Percentiles rank a stretch among this genome's conserved stretches.
Conservation (phyloP, 768 basidiomycete genomes). For the Coprinellus micaceus region DNA sequence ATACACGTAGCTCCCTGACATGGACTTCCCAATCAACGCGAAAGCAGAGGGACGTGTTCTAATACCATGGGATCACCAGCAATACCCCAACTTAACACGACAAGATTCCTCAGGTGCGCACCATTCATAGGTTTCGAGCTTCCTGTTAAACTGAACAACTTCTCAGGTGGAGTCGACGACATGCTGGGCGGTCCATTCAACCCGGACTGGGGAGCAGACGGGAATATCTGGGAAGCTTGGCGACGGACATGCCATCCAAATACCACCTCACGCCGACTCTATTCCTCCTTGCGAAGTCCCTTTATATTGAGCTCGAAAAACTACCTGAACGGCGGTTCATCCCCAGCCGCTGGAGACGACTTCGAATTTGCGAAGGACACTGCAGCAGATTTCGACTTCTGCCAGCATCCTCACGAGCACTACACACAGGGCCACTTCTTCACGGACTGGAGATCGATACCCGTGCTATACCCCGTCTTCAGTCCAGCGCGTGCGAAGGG, state of each 20-base stretch:
- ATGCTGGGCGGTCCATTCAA: conserved; percentile 64
- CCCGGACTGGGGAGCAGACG: conserved; percentile 81
- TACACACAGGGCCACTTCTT: conserved; percentile 94
- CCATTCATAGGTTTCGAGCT: too few relatives aligned
- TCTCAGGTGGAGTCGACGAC: conserved; percentile 46
- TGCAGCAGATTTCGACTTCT: conserved; percentile 74
- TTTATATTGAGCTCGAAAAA: conserved; percentile 23
- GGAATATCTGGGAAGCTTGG: conserved; percentile 92
- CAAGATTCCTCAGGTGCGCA: conserved; percentile 40
- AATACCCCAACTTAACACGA: conserved; percentile 65
- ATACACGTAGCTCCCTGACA: conserved; percentile 69
- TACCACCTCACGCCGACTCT: conserved; percentile 78
- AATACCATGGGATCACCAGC: conserved; percentile 86
- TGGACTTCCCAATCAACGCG: conserved; percentile 93
- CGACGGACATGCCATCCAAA: conserved; percentile 84
- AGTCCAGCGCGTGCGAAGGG: conserved; percentile 86
- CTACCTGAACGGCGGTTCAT: conserved; percentile 15
- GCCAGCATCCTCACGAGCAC: conserved; percentile 76
- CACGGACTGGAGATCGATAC: conserved; percentile 91
- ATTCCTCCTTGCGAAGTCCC: conserved; percentile 65
- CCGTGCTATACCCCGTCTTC: conserved; percentile 88
- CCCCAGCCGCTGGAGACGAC: conserved; percentile 38
- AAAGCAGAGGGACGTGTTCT: conserved; percentile 92
- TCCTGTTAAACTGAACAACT: too few relatives aligned
- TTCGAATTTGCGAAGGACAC: conserved; percentile 62